A percentile compares a stretch with the other conserved stretches of the same genome.
Conservation (phyloP, 768 basidiomycete species). For the Collybia nuda region DNA sequence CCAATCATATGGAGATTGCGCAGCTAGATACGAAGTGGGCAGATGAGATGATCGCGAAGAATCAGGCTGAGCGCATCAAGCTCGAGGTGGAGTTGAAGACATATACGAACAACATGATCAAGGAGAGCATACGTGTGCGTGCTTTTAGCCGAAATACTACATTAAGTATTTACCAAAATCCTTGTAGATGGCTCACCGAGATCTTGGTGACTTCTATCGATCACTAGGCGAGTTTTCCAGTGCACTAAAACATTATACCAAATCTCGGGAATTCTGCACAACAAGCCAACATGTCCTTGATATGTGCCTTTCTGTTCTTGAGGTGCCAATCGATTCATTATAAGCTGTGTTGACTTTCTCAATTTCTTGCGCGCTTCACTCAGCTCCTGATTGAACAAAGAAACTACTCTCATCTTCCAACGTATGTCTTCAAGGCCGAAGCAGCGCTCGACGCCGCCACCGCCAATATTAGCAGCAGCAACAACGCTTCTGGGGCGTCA, state of each 20-base stretch:
- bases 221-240: slow-evolving; percentile 67
- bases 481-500: slow-evolving; percentile 12
- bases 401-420: slow-evolving; percentile 83
- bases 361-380: background rate
- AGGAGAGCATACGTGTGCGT: slow-evolving; percentile 91
- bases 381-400: slow-evolving; percentile 84
- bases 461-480: slow-evolving; percentile 19
- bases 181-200: slow-evolving; percentile 86
- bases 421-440: slow-evolving; percentile 97
- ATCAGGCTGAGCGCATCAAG: slow-evolving; percentile 73
- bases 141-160: slow-evolving; percentile 20
- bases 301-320: slow-evolving; percentile 82
- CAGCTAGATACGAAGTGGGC: slow-evolving; percentile 69
- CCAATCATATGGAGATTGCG: slow-evolving; percentile 46
- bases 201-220: slow-evolving; percentile 80
- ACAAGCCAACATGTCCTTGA: slow-evolving; percentile 92
- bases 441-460: slow-evolving; percentile 74
- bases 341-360: slow-evolving; percentile 1
- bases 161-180: background rate
- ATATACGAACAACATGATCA: slow-evolving; percentile 96
- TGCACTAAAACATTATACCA: slow-evolving; percentile 83
- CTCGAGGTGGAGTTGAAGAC: slow-evolving; percentile 94
- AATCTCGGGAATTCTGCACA: slow-evolving; percentile 90
- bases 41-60: slow-evolving; percentile 64
- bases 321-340: slow-evolving; percentile 42